Percentiles rank a stretch among this genome's conserved stretches.
phyloP scores from a whole-genome alignment of 108 stramenopile genomes.

The Pelagomonas calceolata region DNA sequence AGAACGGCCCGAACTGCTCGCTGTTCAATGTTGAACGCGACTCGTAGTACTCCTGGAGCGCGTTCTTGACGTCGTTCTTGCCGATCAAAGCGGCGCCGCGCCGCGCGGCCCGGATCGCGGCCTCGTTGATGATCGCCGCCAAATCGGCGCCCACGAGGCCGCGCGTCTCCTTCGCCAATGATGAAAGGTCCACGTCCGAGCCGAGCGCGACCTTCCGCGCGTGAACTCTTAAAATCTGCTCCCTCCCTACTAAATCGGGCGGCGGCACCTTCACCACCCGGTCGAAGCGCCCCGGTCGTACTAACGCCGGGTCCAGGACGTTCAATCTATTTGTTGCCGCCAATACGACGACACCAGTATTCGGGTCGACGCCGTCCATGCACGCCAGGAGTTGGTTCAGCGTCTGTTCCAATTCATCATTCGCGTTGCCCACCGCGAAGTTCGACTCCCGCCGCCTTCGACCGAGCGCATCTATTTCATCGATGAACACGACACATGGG shows the following conservation, averaged over 20 bases:
- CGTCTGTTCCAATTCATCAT: constrained; percentile 77
- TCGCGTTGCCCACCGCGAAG: constrained; percentile 42
- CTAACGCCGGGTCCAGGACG: constrained; percentile 71
- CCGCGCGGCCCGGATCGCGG: constrained; percentile 79
- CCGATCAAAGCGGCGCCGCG: constrained; percentile 19
- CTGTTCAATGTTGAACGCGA: too few species aligned
- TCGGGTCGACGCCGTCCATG: constrained; percentile 71
- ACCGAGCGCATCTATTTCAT: constrained; percentile 72
- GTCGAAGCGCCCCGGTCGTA: constrained; percentile 88
- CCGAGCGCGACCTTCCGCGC: constrained; percentile 49
- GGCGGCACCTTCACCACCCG: constrained; percentile 69
- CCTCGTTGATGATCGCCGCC: constrained; percentile 87
- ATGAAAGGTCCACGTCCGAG: constrained; percentile 22
- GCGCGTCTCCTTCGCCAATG: constrained; percentile 54
- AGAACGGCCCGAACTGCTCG: too few species aligned
- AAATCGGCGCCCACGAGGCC: constrained; percentile 87
- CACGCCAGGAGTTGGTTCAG: constrained; percentile 70
- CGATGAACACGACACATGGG: constrained; percentile 72
- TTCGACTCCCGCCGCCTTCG: constrained; percentile 36
- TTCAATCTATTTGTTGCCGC: constrained; percentile 73
- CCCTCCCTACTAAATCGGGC: constrained; percentile 62
- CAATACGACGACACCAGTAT: constrained; percentile 53
- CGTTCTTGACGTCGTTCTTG: background rate
- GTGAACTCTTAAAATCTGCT: constrained; percentile 73
- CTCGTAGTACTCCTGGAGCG: background rate